These are phyloP conservation scores for Zanthoxylum bungeanum DNA, from an alignment of 345 rosid species.

Conservation along the genomic window DNA sequence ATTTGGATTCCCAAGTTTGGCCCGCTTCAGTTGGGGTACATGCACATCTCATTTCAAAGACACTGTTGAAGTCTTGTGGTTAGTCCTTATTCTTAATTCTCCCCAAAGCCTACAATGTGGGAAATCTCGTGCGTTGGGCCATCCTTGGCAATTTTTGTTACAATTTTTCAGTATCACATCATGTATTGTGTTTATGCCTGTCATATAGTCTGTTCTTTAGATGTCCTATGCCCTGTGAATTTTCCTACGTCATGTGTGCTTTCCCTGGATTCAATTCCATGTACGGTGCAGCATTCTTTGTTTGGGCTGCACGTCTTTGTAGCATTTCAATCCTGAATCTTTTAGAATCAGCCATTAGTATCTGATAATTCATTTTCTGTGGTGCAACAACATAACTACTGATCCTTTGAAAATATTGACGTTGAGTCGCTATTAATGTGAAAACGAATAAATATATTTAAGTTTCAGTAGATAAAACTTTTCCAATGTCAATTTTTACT, in stretches of 20 bases:
- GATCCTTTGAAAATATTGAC: background rate
- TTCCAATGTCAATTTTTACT: background rate
- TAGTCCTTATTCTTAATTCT: constrained; percentile 29
- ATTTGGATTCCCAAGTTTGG: constrained; percentile 89
- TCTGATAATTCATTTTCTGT: background rate
- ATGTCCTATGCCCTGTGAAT: background rate
- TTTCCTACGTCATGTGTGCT: background rate
- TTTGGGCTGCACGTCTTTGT: background rate
- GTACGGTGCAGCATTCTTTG: background rate
- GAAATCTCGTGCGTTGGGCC: no score
- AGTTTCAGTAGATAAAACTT: background rate
- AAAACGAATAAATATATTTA: background rate
- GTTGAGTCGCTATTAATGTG: background rate
- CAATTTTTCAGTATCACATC: background rate
- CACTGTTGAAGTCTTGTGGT: constrained; percentile 72
- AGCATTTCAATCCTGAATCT: no score
- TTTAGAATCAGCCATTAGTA: no score
- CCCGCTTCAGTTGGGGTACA: constrained; percentile 98
- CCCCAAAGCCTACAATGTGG: no score
- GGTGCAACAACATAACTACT: background rate
- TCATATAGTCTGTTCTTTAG: background rate
- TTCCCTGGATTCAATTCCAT: background rate
- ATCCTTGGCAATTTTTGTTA: background rate
- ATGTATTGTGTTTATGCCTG: background rate
- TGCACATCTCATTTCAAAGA: constrained; percentile 67